A percentile compares a stretch with the other conserved stretches of the same genome.
Conservation (phyloP, 306 rosid genomes). For the Acmispon strigosus region DNA sequence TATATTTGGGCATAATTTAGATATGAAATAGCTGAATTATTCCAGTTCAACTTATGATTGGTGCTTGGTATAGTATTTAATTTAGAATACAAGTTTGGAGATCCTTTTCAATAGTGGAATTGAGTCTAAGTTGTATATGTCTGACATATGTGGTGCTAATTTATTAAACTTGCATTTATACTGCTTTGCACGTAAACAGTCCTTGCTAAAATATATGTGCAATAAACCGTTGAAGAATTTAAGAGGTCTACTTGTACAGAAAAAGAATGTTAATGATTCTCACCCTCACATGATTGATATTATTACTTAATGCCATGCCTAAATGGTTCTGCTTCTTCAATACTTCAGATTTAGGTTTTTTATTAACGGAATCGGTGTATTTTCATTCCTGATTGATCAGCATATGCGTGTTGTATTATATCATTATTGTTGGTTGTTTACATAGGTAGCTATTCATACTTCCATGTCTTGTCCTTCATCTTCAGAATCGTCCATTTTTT, state of each 20-base stretch:
- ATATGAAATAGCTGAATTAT: neutral
- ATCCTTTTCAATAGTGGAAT: neutral
- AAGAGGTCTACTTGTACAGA: neutral
- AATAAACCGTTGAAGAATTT: conserved; percentile 9
- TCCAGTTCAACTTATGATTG: neutral
- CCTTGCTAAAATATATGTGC: neutral
- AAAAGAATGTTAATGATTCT: conserved; percentile 15
- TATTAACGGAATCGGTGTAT: neutral
- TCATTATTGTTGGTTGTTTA: neutral
- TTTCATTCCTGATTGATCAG: neutral
- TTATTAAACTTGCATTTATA: neutral
- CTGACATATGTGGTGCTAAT: neutral
- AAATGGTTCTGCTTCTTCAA: neutral
- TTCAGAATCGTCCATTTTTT: neutral
- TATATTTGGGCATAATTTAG: neutral
- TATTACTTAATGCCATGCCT: neutral
- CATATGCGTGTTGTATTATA: neutral
- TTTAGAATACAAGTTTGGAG: neutral
- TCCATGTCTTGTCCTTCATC: neutral
- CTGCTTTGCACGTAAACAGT: neutral
- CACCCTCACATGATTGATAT: neutral
- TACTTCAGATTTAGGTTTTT: conserved; percentile 5
- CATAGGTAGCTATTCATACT: neutral
- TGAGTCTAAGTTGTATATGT: neutral
- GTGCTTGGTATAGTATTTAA: neutral